Evolutionary conservation across 352 stramenopile genomes (phyloP), one percentile per base, ranked within the genome.

Genomic region (Phytophthora aleatoria): DNA sequence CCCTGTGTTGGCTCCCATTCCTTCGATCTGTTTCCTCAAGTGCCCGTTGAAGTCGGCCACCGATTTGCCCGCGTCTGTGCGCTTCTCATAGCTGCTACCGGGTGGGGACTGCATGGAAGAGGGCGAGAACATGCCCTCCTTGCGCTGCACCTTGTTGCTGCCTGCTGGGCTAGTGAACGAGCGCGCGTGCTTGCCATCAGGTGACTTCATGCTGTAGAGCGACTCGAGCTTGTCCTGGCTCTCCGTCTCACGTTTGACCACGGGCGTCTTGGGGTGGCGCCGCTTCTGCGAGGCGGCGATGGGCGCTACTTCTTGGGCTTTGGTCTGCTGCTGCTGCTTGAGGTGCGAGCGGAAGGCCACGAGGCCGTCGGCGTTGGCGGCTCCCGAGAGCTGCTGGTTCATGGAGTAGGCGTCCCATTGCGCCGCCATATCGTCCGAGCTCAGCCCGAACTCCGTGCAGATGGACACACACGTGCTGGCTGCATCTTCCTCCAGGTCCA

Each of bases 341-440:
- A 95, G 60, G 48, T 85, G 82, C 44, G 84, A 91, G 61, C 85
- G 85, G 57, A 95, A 92, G 30, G 74, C 81, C 30, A 72, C 72
- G 47, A 95, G 73, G 42, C 81, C 78, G 42, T 92, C 83, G 20
- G 72, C 57, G 48, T 81, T 74, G 2, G 83, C 83, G 7, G 79
- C 64, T 27, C 83, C 83, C 9, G 65, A 71, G 15, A 95, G 67
- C 49, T 93, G 81, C 65, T 93, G 54, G 73, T 95, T 95, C 82
- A 94, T 93, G 47, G 85, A 92, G 73, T 91, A 94, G 3, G 85
- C 83, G 57, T 95, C 87, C 82, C 87, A 95, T 47, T 91, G 82
- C 57, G 83, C 83, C 33, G 81, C 84, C 55, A 95, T 77, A 50
- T 90, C 81, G 50, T 91, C 83, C 38, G 81, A 83, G n/a, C 79